Conservation (phyloP, 805 yeast genomes). For the Yarrowia sp. region DNA sequence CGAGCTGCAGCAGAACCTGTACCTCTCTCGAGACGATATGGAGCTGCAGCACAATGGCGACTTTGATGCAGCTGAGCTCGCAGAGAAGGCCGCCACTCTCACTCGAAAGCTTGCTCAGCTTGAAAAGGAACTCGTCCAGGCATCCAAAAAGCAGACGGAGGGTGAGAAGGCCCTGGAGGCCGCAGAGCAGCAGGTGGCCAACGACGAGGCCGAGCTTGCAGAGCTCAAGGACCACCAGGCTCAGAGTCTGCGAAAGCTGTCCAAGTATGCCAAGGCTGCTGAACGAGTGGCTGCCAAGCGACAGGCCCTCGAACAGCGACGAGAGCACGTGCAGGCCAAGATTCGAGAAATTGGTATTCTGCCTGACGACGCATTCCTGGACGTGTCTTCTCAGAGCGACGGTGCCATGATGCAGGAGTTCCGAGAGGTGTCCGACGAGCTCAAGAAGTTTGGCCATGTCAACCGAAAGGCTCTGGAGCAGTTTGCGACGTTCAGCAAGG, state of each 20-base stretch:
- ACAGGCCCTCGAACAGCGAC: constrained; percentile 62
- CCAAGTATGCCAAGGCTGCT: constrained; percentile 64
- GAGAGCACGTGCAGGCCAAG: constrained; percentile 73
- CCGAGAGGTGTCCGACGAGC: constrained; percentile 60
- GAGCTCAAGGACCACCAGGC: constrained; percentile 66
- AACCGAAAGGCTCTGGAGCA: constrained; percentile 92
- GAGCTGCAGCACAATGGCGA: constrained; percentile 39
- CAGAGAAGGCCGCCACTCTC: constrained; percentile 10
- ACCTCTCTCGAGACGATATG: constrained; percentile 59
- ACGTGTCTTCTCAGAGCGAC: constrained; percentile 46
- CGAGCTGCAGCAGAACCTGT: constrained; percentile 64
- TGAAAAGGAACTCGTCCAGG: constrained; percentile 46
- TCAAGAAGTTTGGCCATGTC: constrained; percentile 74
- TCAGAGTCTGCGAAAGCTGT: constrained; percentile 61
- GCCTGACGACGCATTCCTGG: constrained; percentile 80
- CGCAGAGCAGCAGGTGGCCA: constrained; percentile 40
- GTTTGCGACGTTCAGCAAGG: constrained; percentile 71
- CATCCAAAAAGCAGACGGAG: constrained; percentile 43
- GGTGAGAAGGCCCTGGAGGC: constrained; percentile 6
- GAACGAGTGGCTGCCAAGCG: constrained; percentile 72
- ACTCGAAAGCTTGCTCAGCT: constrained; percentile 37
- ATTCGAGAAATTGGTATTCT: constrained; percentile 86
- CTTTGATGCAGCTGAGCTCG: constrained; percentile 41
- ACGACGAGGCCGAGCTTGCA: constrained; percentile 54
- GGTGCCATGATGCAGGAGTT: constrained; percentile 57